Evolutionary conservation across 345 rosid species (phyloP).

Genomic region (Dovyalis caffra): DNA sequence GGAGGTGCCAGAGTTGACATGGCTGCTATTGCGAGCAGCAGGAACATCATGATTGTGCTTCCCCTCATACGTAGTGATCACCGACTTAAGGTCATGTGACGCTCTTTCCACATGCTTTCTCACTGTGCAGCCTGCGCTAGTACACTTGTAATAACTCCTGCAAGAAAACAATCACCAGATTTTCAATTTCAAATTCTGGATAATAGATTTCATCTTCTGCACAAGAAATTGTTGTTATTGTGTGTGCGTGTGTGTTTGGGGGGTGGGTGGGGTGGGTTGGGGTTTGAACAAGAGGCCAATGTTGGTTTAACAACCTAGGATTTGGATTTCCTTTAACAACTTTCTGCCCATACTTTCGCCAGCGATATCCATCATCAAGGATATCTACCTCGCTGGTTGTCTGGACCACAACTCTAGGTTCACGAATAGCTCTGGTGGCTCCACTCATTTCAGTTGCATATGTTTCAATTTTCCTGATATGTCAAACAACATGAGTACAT

Average conservation of each 20-base stretch:
- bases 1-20: conserved; percentile 20
- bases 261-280: no score
- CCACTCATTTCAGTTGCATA: conserved; percentile 47
- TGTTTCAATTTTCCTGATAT: conserved; percentile 31
- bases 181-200: neutral
- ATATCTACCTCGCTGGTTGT: conserved; percentile 97
- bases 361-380: conserved; percentile 94
- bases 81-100: conserved; percentile 92
- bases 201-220: neutral
- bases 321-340: conserved; percentile 99
- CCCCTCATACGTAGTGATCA: conserved; percentile 94
- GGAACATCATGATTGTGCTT: conserved; percentile 99
- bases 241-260: no score
- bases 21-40: conserved; percentile 42
- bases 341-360: conserved; percentile 99
- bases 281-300: neutral
- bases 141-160: conserved; percentile 99
- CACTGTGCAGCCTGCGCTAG: conserved; percentile 86
- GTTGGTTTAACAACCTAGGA: conserved; percentile 59
- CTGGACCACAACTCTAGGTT: conserved; percentile 97
- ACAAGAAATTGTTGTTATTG: neutral
- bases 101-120: conserved; percentile 99
- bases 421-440: conserved; percentile 71
- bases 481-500: neutral
- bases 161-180: neutral